Base-by-base conservation (phyloP, 108 stramenopile genomes). In the Discostella pseudostelligera region DNA sequence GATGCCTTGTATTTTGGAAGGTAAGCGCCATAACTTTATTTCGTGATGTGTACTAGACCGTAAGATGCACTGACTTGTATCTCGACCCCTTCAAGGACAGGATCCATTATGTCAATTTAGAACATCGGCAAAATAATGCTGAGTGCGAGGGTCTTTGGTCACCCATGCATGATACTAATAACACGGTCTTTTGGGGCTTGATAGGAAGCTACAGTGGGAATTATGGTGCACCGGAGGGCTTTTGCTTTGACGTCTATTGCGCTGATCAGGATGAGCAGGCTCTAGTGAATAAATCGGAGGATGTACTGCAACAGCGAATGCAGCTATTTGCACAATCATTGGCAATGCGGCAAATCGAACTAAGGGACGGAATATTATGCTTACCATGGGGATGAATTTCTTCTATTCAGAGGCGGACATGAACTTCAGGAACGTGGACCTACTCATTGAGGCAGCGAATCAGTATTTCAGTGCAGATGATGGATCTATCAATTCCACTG, bases 31-130 rank as follows among this genome's bases (percentile, higher is more conserved):
- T 2, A 44, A 44, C 2, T 2, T 16, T 16, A 13, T 13, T 16
- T 16, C 2, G n/a, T 2, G 2, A 1, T 44, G 43, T 44, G 43
- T 44, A 40, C n/a, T n/a, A n/a, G n/a, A n/a, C n/a, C n/a, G n/a
- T n/a, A n/a, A 7, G 7, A 40, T 9, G 11, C 39, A 9, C 39
- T 40, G 9, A 11, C 39, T 11, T 7, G 11, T 40, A 40, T 9
- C 7, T 40, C 39, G 39, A 9, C 39, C 11, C 39, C 16, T 44
- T 44, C 16, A 16, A 16, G 2, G 2, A 4, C 43, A 49, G 97
- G 42, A 97, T 97, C 48, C 95, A 99, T 70, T 95, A 94, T 66
- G 90, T 96, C 48, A 97, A 99, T 76, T 69, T 96, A 56, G 57
- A 74, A 19, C 50, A 81, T 44, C 83, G 98, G 4, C 88, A 84